A percentile compares a stretch with the other conserved stretches of the same genome.
Evolutionary conservation across 805 yeast species (phyloP).

Genomic region (Ogataea ganodermae): DNA sequence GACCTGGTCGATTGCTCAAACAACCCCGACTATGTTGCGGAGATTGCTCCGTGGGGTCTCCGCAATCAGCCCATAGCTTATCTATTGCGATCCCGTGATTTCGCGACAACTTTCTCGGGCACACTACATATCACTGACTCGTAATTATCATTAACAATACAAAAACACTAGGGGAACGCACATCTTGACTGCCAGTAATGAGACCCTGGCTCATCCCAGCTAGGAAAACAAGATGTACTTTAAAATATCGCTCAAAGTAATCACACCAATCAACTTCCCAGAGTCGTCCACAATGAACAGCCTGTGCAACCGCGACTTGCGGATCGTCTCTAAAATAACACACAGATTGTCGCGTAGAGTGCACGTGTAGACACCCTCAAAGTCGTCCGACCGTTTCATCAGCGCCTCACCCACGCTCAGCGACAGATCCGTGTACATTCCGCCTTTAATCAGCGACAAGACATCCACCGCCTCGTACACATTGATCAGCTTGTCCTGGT

Average conservation of each 20-base stretch:
- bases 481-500: slow-evolving; percentile 64
- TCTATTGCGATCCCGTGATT: too few species aligned
- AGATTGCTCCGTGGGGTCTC: too few species aligned
- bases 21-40: too few species aligned
- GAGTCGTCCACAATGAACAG: slow-evolving; percentile 87
- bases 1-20: too few species aligned
- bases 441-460: slow-evolving; percentile 88
- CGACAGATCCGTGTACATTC: slow-evolving; percentile 86
- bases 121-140: not conserved
- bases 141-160: not conserved
- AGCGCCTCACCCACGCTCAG: slow-evolving; percentile 95
- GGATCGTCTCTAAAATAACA: slow-evolving; percentile 88
- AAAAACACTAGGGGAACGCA: not conserved
- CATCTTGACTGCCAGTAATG: too few species aligned
- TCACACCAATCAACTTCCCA: slow-evolving; percentile 76
- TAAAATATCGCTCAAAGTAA: slow-evolving; percentile 88
- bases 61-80: too few species aligned
- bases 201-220: too few species aligned
- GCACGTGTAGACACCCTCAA: slow-evolving; percentile 97
- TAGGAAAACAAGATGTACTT: slow-evolving; percentile 71
- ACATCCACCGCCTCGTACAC: slow-evolving; percentile 97
- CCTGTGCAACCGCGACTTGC: slow-evolving; percentile 88
- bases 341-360: slow-evolving; percentile 82
- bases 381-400: slow-evolving; percentile 90
- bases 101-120: too few species aligned